A percentile compares a stretch with the other conserved stretches of the same genome.
Conservation (phyloP, 1,284 basidiomycete genomes). For the Omphalotus olearius region DNA sequence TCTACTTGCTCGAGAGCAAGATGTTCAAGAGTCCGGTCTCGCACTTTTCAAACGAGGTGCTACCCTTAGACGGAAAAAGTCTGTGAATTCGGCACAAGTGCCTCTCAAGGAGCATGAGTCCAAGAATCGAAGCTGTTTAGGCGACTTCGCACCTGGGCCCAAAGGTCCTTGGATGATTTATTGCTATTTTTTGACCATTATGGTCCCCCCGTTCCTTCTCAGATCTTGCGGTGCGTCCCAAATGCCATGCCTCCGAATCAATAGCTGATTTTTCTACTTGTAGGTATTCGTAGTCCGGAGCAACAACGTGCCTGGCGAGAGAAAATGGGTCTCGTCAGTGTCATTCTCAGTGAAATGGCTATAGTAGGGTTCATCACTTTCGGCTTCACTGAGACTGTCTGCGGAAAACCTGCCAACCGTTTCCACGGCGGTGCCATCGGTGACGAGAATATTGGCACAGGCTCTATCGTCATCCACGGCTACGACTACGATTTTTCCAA, state of each 20-base stretch:
- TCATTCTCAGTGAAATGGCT: conserved; percentile 84
- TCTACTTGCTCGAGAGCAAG: conserved; percentile 82
- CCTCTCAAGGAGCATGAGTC: conserved; percentile 30
- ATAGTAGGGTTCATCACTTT: conserved; percentile 97
- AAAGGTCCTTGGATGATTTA: conserved; percentile 96
- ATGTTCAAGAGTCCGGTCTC: conserved; percentile 83
- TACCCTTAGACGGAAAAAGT: conserved; percentile 69
- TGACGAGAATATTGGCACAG: conserved; percentile 60
- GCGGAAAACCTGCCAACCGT: conserved; percentile 79
- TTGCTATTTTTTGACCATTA: conserved; percentile 84
- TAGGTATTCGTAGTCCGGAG: conserved; percentile 86
- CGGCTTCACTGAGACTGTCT: conserved; percentile 96
- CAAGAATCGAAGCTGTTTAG: conserved; percentile 56
- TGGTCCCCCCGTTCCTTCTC: conserved; percentile 75
- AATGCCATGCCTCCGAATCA: conserved; percentile 1
- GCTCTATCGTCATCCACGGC: conserved; percentile 91
- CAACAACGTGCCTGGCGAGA: conserved; percentile 97
- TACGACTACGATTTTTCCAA: conserved; percentile 88
- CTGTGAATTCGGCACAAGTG: conserved; percentile 36
- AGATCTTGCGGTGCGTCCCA: conserved; percentile 55
- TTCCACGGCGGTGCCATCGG: conserved; percentile 79
- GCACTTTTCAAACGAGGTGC: conserved; percentile 81
- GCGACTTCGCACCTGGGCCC: conserved; percentile 78
- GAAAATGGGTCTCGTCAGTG: conserved; percentile 90
- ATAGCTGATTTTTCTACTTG: conserved; percentile 13